Evolutionary conservation across 192 early-diverging fungal genomes (phyloP), one percentile per base, ranked within the genome.

Genomic region (Coemansia sp.): DNA sequence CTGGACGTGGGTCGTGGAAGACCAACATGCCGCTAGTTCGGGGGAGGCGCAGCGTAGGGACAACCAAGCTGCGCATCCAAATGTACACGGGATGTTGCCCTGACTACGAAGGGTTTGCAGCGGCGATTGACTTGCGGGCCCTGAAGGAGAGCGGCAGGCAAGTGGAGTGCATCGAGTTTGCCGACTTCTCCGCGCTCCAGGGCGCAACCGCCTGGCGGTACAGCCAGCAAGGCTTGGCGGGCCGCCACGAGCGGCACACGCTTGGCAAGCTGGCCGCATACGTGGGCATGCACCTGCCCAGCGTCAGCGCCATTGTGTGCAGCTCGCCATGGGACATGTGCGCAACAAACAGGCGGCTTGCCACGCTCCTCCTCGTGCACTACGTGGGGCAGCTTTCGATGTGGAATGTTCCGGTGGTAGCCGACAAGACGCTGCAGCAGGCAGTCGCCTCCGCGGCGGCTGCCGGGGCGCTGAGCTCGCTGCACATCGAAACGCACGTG

Each of bases 401-500:
- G 11, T 67, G 63, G 65, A 33, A 61, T 18, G 26, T 46, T 2
- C 60, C 59, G 10, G 30, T 59, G 7, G 5, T 16, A 5, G 18
- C 20, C 6, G 34, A 34, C 18, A 24, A 38, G 7, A 9, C 36
- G 20, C 49, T 60, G 24, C 51, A 43, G 41, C 51, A 11, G 6
- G 53, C 64, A n/a, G 4, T 10, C n/a, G 26, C 26, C 14, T 2
- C 36, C 0, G 9, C 51, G 4, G n/a, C 16, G 7, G 10, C 8
- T 16, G 52, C 62, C 4, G 1, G 30, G 4, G 10, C 30, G 7
- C 45, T 79, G 61, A 64, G 71, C 0, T 43, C 39, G 53, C 64
- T 79, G 35, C 66, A 74, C 5, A 67, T 79, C 23, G 64, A 79
- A 26, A 66, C 72, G 11, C 45, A 44, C 10, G 57, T 68, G 0